Conservation (phyloP, 768 basidiomycete species). For the Agrocybe praecox region DNA sequence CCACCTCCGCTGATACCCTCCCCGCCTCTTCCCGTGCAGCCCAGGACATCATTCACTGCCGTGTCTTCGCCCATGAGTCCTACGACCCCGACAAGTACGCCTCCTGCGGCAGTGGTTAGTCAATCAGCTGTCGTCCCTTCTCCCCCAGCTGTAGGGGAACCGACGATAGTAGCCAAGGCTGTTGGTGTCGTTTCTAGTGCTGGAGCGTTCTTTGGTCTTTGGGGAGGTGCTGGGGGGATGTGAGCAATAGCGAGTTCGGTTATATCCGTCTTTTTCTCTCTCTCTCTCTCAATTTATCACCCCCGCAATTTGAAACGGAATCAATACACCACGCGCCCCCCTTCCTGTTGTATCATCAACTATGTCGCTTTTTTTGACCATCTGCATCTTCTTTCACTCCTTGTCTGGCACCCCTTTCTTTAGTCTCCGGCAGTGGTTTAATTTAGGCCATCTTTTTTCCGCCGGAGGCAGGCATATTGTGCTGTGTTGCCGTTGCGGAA, state of each 20-base stretch:
- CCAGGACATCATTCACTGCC: conserved; percentile 37
- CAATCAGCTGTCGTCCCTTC: conserved; percentile 17
- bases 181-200: conserved; percentile 83
- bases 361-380: no score
- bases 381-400: background rate
- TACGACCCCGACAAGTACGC: background rate
- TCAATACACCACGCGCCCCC: background rate
- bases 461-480: no score
- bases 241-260: background rate
- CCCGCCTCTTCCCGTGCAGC: conserved; percentile 30
- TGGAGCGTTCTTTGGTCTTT: conserved; percentile 71
- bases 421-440: background rate
- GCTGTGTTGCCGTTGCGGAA: no score
- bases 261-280: background rate
- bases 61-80: conserved; percentile 13
- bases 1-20: conserved; percentile 33
- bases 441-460: no score
- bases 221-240: conserved; percentile 27
- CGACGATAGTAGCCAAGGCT: conserved; percentile 51
- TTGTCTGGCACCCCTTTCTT: background rate
- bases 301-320: background rate
- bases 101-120: conserved; percentile 6
- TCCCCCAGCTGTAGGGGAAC: conserved; percentile 14
- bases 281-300: no score
- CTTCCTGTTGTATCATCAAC: background rate